phyloP scores from a whole-genome alignment of 139 green algal species.

The Chlamydomonas eustigma region DNA sequence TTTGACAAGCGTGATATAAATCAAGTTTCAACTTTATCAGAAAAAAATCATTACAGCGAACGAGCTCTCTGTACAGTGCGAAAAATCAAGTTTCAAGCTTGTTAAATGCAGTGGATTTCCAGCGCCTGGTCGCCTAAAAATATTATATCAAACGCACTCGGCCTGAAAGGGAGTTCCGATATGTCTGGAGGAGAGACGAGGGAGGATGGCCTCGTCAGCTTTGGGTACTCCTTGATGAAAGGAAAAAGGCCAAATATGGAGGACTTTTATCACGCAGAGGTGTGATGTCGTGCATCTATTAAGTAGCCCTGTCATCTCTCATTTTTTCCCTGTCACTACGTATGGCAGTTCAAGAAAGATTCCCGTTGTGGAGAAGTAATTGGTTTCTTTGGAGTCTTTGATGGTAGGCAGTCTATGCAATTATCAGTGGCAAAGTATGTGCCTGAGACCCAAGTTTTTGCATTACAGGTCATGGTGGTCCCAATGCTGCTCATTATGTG shows the following conservation, averaged over 20 bases:
- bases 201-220: slow-evolving; percentile 63
- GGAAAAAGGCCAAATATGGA: slow-evolving; percentile 80
- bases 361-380: slow-evolving; percentile 43
- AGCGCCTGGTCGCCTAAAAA: slow-evolving; percentile 9
- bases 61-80: neutral
- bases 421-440: neutral
- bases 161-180: neutral
- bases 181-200: slow-evolving; percentile 39
- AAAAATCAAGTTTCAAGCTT: neutral
- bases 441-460: neutral
- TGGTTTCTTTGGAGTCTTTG: slow-evolving; percentile 91
- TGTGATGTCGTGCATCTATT: slow-evolving; percentile 2
- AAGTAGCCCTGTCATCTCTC: neutral
- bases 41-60: neutral
- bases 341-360: slow-evolving; percentile 53
- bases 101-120: slow-evolving; percentile 20
- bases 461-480: slow-evolving; percentile 83
- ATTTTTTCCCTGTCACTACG: neutral
- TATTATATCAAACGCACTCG: slow-evolving; percentile 4
- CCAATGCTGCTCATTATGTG: slow-evolving; percentile 82
- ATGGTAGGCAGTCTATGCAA: too few relatives aligned
- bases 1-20: neutral
- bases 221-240: slow-evolving; percentile 62
- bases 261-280: slow-evolving; percentile 68
- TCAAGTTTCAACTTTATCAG: neutral